Percentiles rank a stretch among this genome's conserved stretches.
phyloP scores from a whole-genome alignment of 805 yeast genomes.

The Suhomyces faveliae region DNA sequence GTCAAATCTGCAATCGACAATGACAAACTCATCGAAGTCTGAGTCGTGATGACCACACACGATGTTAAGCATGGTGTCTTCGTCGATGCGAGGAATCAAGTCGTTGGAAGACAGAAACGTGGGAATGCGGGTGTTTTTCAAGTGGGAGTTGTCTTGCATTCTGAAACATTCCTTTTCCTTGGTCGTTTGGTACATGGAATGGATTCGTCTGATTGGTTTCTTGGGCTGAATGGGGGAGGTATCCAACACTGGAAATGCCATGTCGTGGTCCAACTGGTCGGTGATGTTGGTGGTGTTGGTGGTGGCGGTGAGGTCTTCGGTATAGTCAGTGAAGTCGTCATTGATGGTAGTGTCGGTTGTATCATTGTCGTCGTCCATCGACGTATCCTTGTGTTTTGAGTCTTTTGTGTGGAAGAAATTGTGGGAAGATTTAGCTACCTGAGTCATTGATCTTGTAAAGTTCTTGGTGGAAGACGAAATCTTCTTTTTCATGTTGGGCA shows the following conservation, averaged over 20 bases:
- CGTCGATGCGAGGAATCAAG: slow-evolving; percentile 67
- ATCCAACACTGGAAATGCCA: background rate
- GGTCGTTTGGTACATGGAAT: slow-evolving; percentile 63
- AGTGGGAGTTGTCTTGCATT: slow-evolving; percentile 33
- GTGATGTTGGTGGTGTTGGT: background rate
- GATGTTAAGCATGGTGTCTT: slow-evolving; percentile 54
- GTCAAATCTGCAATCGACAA: slow-evolving; percentile 89
- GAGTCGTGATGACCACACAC: slow-evolving; percentile 51
- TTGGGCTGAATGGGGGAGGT: slow-evolving; percentile 8
- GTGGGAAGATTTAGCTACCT: slow-evolving; percentile 19
- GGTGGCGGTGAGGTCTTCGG: background rate
- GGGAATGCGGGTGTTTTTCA: slow-evolving; percentile 26
- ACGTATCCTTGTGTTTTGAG: background rate
- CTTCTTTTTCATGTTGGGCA: slow-evolving; percentile 22
- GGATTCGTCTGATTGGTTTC: slow-evolving; percentile 55
- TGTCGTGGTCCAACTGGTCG: background rate
- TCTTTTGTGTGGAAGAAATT: slow-evolving; percentile 9
- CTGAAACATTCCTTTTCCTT: slow-evolving; percentile 24
- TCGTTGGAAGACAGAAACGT: slow-evolving; percentile 45
- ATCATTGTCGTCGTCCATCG: background rate
- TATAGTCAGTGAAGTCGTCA: slow-evolving; percentile 7
- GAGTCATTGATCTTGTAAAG: slow-evolving; percentile 20
- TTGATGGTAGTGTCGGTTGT: slow-evolving; percentile 3
- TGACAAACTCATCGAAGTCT: slow-evolving; percentile 53
- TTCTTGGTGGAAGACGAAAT: slow-evolving; percentile 19